phyloP scores from a whole-genome alignment of 148 eudicot genomes.

The Rhododendron vialii region DNA sequence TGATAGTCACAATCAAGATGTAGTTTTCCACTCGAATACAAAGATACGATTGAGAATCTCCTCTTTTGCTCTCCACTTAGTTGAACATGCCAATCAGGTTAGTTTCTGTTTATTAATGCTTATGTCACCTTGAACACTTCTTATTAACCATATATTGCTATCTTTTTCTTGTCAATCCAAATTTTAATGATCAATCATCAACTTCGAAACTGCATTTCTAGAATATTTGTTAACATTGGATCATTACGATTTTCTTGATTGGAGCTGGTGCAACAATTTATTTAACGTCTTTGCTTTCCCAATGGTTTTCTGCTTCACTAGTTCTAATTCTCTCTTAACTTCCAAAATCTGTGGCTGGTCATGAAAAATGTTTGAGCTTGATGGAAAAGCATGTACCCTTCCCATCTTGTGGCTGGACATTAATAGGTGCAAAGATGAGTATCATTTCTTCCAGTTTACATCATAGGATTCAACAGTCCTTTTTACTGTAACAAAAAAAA shows the following conservation, averaged over 20 bases:
- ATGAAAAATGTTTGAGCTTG: background rate
- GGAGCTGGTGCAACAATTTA: background rate
- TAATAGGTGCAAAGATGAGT: background rate
- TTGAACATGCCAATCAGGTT: slow-evolving; percentile 62
- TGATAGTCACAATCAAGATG: slow-evolving; percentile 42
- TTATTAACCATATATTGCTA: background rate
- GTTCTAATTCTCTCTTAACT: background rate
- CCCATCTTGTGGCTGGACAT: background rate
- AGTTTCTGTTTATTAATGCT: slow-evolving; percentile 11
- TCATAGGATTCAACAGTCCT: background rate
- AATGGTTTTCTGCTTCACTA: background rate
- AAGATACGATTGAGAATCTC: slow-evolving; percentile 68
- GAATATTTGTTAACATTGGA: background rate
- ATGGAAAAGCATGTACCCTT: background rate
- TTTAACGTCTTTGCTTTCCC: background rate
- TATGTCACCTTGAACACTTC: background rate
- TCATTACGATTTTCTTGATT: background rate
- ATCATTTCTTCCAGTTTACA: background rate
- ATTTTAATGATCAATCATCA: background rate
- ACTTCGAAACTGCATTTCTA: background rate
- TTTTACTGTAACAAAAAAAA: background rate
- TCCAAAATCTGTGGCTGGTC: background rate
- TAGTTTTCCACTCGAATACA: slow-evolving; percentile 37
- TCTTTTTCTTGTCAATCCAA: background rate
- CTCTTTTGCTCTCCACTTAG: slow-evolving; percentile 53